Conservation (phyloP, 805 yeast species). For the Tetrapisispora taiwanensis region DNA sequence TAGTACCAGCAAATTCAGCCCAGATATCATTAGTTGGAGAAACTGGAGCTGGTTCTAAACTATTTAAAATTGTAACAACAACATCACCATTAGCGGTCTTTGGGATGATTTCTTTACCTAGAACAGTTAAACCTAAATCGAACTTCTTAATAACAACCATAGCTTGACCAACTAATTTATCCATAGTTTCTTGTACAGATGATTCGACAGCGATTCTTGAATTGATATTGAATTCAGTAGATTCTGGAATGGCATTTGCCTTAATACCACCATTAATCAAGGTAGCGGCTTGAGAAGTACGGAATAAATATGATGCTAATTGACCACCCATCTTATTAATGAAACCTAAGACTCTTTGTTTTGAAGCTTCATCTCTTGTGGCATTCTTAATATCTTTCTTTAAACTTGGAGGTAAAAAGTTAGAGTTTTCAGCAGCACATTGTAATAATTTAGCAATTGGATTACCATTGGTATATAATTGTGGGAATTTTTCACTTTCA, state of each 20-base stretch:
- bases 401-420: constrained; percentile 12
- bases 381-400: constrained; percentile 28
- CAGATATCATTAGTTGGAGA: constrained; percentile 31
- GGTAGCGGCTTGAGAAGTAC: constrained; percentile 60
- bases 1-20: constrained; percentile 40
- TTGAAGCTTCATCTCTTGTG: constrained; percentile 19
- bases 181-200: constrained; percentile 34
- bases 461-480: constrained; percentile 37
- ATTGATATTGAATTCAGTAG: constrained; percentile 43
- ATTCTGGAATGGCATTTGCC: constrained; percentile 68
- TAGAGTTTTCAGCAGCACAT: constrained; percentile 49
- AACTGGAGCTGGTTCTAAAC: constrained; percentile 33
- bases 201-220: constrained; percentile 57
- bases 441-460: constrained; percentile 50
- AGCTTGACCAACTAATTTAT: constrained; percentile 31
- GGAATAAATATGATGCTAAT: constrained; percentile 16
- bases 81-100: constrained; percentile 26
- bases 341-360: not conserved
- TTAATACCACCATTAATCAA: constrained; percentile 64
- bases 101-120: constrained; percentile 17
- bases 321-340: constrained; percentile 11
- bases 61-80: constrained; percentile 12
- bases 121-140: constrained; percentile 35
- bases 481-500: constrained; percentile 42
- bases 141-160: constrained; percentile 36